Base-by-base conservation (phyloP, 139 green algal genomes). In the Ulvella scutata region DNA sequence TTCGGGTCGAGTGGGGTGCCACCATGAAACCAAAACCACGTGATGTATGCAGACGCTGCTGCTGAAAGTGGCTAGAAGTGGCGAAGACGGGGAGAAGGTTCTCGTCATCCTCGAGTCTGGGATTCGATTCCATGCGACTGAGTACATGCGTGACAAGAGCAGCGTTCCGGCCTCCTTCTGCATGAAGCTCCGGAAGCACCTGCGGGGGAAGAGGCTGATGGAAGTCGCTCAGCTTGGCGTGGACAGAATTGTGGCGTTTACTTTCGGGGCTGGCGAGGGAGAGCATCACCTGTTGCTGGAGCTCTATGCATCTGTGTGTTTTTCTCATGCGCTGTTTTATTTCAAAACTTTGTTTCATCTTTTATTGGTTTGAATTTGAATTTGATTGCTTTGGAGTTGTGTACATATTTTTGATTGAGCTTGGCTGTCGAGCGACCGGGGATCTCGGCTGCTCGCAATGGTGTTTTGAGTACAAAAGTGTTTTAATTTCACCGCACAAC, bases 141-240 rank as follows among this genome's bases (percentile, higher is more conserved):
- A 92, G 84, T 79, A 85, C 4, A 84, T 92, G 72, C 83, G 80
- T 2, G 80, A 86, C 38, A 92, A 91, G 79, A 82, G 61, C 21
- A 84, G 93, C 75, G 83, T 91, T 2, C 93, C 93, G 6, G 91
- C 82, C 37, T 96, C 96, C 78, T 97, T 98, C 82, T 92, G 84
- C 0, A 83, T 98, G 20, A 98, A 98, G 87, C 85, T 98, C 77
- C 87, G 94, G 43, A 98, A 98, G 85, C 94, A 98, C 83, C 83
- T 98, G 39, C 87, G 94, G 37, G 91, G 88, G 1, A 83, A 89
- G 23, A 83, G 94, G 20, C 80, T 98, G 38, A 90, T 96, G 75
- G 80, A 85, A 35, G 88, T 98, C 28, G 80, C 80, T 61, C 93
- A 98, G 88, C 86, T 98, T 62, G 94, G 94, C 7, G 85, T 96